phyloP scores from a whole-genome alignment of 441 rosid species.

The Populus trichocarpa region DNA sequence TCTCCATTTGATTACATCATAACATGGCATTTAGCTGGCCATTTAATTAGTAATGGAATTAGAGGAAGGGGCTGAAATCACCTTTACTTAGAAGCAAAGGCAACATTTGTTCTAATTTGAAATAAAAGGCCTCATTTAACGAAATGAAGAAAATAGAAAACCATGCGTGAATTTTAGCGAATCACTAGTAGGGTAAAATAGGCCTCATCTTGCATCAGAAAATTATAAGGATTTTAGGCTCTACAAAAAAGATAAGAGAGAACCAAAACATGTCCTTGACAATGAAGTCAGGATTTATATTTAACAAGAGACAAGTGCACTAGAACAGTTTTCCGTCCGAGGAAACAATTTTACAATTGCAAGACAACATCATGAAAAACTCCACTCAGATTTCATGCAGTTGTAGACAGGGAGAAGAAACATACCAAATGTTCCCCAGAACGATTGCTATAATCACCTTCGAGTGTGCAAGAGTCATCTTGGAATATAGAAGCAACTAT shows the following conservation, averaged over 20 bases:
- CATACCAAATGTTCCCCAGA: constrained; percentile 47
- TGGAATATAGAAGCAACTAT: constrained; percentile 48
- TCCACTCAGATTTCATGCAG: neutral
- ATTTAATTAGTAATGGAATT: neutral
- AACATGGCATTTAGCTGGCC: neutral
- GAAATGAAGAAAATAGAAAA: too few relatives aligned
- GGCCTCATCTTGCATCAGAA: neutral
- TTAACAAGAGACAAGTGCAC: constrained; percentile 7
- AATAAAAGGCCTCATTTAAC: neutral
- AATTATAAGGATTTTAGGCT: neutral
- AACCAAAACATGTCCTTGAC: neutral
- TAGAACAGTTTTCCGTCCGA: neutral
- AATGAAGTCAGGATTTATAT: neutral
- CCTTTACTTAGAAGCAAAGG: neutral
- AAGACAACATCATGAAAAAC: neutral
- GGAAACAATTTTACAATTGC: constrained; percentile 2
- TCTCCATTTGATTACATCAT: neutral
- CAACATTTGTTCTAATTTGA: neutral
- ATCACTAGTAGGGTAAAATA: neutral
- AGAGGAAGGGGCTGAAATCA: neutral
- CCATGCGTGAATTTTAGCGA: neutral
- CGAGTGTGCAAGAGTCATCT: constrained; percentile 22
- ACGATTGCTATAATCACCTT: constrained; percentile 27
- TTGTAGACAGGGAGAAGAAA: constrained; percentile 15
- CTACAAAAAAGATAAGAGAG: neutral